Evolutionary conservation across 2,329 filamentous ascomycete species (phyloP).

Genomic region (Myrmaecium sp.): DNA sequence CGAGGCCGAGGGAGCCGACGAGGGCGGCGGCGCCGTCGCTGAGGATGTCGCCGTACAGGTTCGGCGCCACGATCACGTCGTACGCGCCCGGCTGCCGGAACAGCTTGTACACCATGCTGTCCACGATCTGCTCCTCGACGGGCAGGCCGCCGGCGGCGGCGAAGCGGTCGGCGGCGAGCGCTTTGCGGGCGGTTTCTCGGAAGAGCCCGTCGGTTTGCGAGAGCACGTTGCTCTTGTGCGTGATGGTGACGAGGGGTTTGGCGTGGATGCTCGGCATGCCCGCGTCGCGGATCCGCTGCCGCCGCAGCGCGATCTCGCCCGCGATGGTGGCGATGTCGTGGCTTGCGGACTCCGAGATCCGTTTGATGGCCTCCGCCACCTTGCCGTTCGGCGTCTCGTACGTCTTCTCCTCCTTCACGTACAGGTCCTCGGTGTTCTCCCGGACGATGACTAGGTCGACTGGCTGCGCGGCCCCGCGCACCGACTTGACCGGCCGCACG

Average conservation of each 20-base stretch:
- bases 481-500: conserved; percentile 84
- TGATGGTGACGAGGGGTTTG: conserved; percentile 73
- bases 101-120: conserved; percentile 99
- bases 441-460: conserved; percentile 97
- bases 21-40: conserved; percentile 90
- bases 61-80: conserved; percentile 95
- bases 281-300: conserved; percentile 59
- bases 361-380: conserved; percentile 94
- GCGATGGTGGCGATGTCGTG: conserved; percentile 83
- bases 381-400: conserved; percentile 55
- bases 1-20: conserved; percentile 79
- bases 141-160: conserved; percentile 29
- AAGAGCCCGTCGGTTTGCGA: conserved; percentile 95
- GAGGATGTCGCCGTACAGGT: conserved; percentile 93
- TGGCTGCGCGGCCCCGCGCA: conserved; percentile 42
- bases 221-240: conserved; percentile 95
- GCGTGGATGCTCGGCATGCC: conserved; percentile 44
- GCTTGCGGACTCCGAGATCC: conserved; percentile 74
- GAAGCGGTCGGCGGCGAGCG: conserved; percentile 52
- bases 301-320: conserved; percentile 77
- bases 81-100: conserved; percentile 91
- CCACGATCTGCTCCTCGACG: conserved; percentile 95
- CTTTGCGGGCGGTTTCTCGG: conserved; percentile 59
- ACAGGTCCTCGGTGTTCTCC: conserved; percentile 97
- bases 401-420: conserved; percentile 92